These are phyloP conservation scores for Volvox carteri DNA, from an alignment of 163 green algal genomes.

Conservation along the genomic window DNA sequence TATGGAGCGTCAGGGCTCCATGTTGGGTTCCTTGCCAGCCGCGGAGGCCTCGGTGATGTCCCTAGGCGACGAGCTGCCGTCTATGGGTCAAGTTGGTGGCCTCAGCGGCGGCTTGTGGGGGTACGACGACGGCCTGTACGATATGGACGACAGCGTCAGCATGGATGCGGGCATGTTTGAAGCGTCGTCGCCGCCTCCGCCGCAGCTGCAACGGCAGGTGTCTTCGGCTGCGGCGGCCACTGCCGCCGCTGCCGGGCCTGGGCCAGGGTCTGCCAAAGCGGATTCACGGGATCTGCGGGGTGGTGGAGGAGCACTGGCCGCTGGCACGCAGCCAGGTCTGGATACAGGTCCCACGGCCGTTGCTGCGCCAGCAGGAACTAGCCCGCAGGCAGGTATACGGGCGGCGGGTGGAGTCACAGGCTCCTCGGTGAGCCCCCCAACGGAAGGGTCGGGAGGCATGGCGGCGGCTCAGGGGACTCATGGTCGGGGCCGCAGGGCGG, in stretches of 20 bases:
- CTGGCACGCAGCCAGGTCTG: not conserved
- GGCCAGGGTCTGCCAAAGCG: not conserved
- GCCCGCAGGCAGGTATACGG: not conserved
- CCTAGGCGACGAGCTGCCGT: slow-evolving; percentile 31
- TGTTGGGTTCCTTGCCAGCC: not conserved
- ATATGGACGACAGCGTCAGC: slow-evolving; percentile 41
- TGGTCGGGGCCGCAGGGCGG: too few species aligned
- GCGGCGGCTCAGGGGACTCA: not conserved
- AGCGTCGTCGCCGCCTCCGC: not conserved
- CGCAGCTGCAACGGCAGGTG: not conserved
- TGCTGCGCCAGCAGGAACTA: not conserved
- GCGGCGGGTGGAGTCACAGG: not conserved
- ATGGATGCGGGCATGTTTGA: slow-evolving; percentile 30
- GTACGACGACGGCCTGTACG: slow-evolving; percentile 46
- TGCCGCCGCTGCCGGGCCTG: too few species aligned
- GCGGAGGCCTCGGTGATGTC: slow-evolving; percentile 23
- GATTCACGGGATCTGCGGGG: not conserved
- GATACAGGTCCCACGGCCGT: not conserved
- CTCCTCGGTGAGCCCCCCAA: too few species aligned
- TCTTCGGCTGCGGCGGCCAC: not conserved
- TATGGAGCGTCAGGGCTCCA: slow-evolving; percentile 9
- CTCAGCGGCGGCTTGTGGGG: slow-evolving; percentile 21
- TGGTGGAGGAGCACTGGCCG: not conserved
- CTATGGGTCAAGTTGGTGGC: slow-evolving; percentile 30
- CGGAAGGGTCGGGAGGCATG: too few species aligned